Evolutionary conservation across 768 basidiomycete genomes (phyloP).

Genomic region (Gautieria morchelliformis): DNA sequence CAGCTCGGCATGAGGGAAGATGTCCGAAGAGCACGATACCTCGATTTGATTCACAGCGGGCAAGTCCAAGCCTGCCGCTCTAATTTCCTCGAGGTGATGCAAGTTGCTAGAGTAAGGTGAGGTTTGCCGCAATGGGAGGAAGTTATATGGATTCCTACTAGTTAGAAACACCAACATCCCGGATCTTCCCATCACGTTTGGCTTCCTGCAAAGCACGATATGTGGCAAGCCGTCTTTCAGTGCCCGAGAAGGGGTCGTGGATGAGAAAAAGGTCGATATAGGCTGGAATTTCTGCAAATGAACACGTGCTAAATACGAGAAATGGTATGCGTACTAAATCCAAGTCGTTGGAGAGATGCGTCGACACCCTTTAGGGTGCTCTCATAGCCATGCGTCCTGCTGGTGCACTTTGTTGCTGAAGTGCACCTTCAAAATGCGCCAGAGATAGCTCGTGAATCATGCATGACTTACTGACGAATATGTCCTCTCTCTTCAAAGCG

Average conservation of each 20-base stretch:
- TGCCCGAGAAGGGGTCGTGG: slow-evolving; percentile 20
- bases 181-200: slow-evolving; percentile 14
- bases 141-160: slow-evolving; percentile 3
- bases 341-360: slow-evolving; percentile 13
- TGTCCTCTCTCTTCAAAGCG: slow-evolving; percentile 24
- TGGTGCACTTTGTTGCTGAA: slow-evolving; percentile 18
- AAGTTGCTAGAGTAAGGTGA: slow-evolving; percentile 11
- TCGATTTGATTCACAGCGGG: slow-evolving; percentile 20
- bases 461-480: slow-evolving; percentile 26
- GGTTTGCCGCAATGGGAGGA: background rate
- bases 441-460: background rate
- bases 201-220: slow-evolving; percentile 17
- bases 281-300: slow-evolving; percentile 4
- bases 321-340: slow-evolving; percentile 10
- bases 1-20: background rate
- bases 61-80: slow-evolving; percentile 10
- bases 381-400: slow-evolving; percentile 14
- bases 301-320: background rate
- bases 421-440: background rate
- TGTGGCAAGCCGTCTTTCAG: slow-evolving; percentile 16
- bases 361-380: slow-evolving; percentile 12
- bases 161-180: slow-evolving; percentile 19
- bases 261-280: slow-evolving; percentile 25
- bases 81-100: slow-evolving; percentile 14
- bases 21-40: slow-evolving; percentile 1